Conservation (phyloP, 164 flowering plant species). For the Chimonanthus salicifolius region DNA sequence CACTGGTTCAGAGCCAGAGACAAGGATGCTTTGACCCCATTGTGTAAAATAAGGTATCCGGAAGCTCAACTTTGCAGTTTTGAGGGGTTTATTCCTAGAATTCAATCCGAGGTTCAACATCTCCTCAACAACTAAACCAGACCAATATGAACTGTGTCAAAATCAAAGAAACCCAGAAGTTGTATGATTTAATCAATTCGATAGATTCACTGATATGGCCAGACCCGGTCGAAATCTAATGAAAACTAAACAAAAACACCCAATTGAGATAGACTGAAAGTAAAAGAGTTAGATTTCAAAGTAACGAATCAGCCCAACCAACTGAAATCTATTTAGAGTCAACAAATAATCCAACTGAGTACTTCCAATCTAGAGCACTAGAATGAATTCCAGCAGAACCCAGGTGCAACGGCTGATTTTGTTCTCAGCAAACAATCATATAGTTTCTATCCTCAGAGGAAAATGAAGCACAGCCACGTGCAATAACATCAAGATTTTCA, state of each 20-base stretch:
- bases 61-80: slow-evolving; percentile 56
- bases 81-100: slow-evolving; percentile 33
- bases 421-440: neutral
- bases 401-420: neutral
- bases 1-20: slow-evolving; percentile 74
- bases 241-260: slow-evolving; percentile 7
- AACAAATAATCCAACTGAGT: neutral
- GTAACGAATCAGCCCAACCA: neutral
- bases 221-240: neutral
- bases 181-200: neutral
- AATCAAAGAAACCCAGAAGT: neutral
- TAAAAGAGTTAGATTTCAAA: too few relatives aligned
- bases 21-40: slow-evolving; percentile 83
- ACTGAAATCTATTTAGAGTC: neutral
- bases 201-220: too few relatives aligned
- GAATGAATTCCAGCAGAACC: neutral
- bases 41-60: slow-evolving; percentile 77
- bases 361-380: neutral
- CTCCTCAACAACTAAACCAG: slow-evolving; percentile 9
- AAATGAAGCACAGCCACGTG: slow-evolving; percentile 2
- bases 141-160: slow-evolving; percentile 3
- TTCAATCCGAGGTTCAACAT: slow-evolving; percentile 54
- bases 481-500: neutral
- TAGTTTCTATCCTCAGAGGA: neutral
- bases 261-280: neutral